Evolutionary conservation across 2,329 filamentous ascomycete genomes (phyloP), one percentile per base, ranked within the genome.

Genomic region (Ophiostoma sp.): DNA sequence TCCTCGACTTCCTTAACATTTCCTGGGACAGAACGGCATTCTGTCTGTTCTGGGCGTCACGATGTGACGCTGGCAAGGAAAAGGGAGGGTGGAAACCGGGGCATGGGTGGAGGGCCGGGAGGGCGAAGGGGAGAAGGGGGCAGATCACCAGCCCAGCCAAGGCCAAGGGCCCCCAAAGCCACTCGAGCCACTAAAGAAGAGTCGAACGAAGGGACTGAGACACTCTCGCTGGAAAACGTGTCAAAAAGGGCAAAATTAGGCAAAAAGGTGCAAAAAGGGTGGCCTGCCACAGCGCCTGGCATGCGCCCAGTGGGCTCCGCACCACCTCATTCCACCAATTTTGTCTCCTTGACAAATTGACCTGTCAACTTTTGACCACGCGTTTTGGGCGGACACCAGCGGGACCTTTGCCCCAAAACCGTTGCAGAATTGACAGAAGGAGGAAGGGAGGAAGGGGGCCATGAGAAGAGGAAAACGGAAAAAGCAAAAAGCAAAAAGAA

Each of bases 31-130:
- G 36, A 48, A 48, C 71, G 71, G 71, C 71, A 50, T 69, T 61
- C 50, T 69, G 3, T 50, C 71, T 69, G 36, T 69, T 72, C 63
- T 72, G 22, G 71, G 71, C 50, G 6, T 42, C 63, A n/a, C 52
- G 63, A 69, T 72, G 71, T 72, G 25, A 72, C 63, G 36, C 36
- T 50, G 25, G 31, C 31, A 25, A 42, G 36, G 36, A 28, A 12
- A 59, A 64, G 28, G 17, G 17, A 3, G n/a, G 22, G 48, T 17
- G 17, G 59, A 36, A 22, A 17, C 22, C 25, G 28, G 39, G 9
- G 19, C 52, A 17, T 45, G 17, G 36, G 17, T 71, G 69, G 45
- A 36, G 64, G 45, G 64, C 45, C 64, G 28, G 64, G 25, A n/a
- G 11, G 64, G 6, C 25, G 28, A 36, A 69, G 25, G 19, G 52